phyloP scores from a whole-genome alignment of 345 rosid genomes.

The Psidium guajava region DNA sequence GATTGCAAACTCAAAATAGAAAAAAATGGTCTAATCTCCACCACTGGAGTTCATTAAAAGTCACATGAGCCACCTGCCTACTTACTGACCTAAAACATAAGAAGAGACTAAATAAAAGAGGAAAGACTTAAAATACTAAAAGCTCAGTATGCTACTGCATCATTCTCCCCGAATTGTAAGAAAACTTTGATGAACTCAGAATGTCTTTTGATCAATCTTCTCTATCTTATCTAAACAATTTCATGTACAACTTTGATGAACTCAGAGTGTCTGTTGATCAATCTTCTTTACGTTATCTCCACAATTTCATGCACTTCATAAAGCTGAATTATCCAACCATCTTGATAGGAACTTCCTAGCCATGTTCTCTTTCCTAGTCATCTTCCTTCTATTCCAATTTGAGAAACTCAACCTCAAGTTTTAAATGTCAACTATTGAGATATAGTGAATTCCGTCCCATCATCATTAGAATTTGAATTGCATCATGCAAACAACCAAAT shows the following conservation, averaged over 20 bases:
- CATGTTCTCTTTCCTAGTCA: not conserved
- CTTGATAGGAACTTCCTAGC: not conserved
- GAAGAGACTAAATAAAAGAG: not conserved
- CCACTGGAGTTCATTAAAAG: not conserved
- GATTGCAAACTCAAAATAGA: not conserved
- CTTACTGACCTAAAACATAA: not conserved
- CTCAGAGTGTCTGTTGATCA: too few species aligned
- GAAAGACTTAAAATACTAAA: not conserved
- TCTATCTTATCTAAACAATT: not conserved
- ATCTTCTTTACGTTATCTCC: too few species aligned
- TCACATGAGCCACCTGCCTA: not conserved
- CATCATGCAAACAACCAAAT: not conserved
- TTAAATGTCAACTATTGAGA: not conserved
- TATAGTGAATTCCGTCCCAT: not conserved
- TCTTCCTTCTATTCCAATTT: not conserved
- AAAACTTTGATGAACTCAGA: not conserved
- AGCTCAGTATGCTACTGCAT: not conserved
- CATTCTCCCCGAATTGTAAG: not conserved
- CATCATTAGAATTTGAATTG: not conserved
- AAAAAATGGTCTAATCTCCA: not conserved
- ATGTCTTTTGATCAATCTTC: not conserved
- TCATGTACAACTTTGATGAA: not conserved
- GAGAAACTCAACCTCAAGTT: not conserved
- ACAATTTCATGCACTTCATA: not conserved
- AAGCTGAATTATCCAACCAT: not conserved